Base-by-base conservation (phyloP, 768 basidiomycete species). In the Erythrobasidium yunnanense region DNA sequence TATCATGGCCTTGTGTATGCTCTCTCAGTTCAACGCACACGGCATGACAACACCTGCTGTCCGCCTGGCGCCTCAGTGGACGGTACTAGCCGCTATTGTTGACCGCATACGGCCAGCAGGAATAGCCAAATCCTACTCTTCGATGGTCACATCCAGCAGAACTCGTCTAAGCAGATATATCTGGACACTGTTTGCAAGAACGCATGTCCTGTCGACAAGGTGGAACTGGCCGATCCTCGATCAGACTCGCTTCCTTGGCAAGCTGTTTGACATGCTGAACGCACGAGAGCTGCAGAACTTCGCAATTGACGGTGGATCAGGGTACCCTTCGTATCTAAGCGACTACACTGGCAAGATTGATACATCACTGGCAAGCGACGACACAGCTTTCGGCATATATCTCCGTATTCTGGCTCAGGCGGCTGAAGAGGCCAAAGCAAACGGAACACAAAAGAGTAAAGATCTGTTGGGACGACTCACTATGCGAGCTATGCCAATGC, bases 381-480 rank as follows among this genome's bases (percentile, higher is more conserved):
- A 93, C 71, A 83, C 86, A 1, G 82, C 87, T 1, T 91, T 86
- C 72, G 80, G 82, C n/a, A 73, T 87, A 4, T 87, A 90, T 73
- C 78, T 93, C 49, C 89, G 90, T 74, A 79, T 95, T 60, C 79
- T 91, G 33, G 82, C 85, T n/a, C 82, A 83, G 49, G 84, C 85
- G 0, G 79, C 78, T 1, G 75, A 78, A 13, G 63, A 52, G 38
- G 33, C 32, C 30, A 23, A 18, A 30, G 46, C 33, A 22, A 42
- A 35, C 5, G 33, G 8, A 52, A 46, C 23, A 65, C 75, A 70
- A 73, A 75, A 58, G 76, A 72, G 66, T 76, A 77, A 6, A 76
- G 78, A 27, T 81, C 79, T 32, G 68, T 76, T 81, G 72, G 84
- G 83, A 73, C 87, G 89, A 70, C 76, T 92, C 7, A 76, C 90